Evolutionary conservation across 306 rosid species (phyloP).

Genomic region (Carpinus viminea): DNA sequence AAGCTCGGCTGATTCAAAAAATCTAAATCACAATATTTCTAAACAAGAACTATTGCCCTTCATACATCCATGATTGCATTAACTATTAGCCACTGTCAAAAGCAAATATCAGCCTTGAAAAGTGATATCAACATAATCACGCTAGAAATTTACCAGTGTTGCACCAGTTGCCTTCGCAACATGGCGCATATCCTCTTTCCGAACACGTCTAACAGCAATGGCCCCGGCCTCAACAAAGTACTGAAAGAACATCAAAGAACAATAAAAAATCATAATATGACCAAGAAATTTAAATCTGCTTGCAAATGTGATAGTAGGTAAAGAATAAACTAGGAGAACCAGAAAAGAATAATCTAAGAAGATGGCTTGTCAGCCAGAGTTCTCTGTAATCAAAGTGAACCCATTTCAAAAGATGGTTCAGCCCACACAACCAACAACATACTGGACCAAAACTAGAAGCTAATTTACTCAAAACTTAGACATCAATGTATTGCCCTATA

Average conservation of each 20-base stretch:
- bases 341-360: neutral
- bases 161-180: slow-evolving; percentile 99
- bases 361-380: neutral
- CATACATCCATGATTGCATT: neutral
- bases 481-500: neutral
- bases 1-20: neutral
- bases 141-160: slow-evolving; percentile 61
- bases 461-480: neutral
- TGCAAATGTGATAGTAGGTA: neutral
- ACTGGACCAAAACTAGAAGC: neutral
- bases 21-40: neutral
- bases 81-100: neutral
- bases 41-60: neutral
- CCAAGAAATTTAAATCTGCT: neutral
- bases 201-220: slow-evolving; percentile 91
- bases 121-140: neutral
- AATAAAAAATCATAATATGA: slow-evolving; percentile 2
- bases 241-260: slow-evolving; percentile 46
- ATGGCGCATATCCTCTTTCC: slow-evolving; percentile 97
- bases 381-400: neutral
- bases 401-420: neutral
- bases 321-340: neutral
- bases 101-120: neutral
- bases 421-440: neutral
- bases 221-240: slow-evolving; percentile 98